Evolutionary conservation across 2,329 filamentous ascomycete species (phyloP).

Genomic region (Chrysoporthe cubensis): DNA sequence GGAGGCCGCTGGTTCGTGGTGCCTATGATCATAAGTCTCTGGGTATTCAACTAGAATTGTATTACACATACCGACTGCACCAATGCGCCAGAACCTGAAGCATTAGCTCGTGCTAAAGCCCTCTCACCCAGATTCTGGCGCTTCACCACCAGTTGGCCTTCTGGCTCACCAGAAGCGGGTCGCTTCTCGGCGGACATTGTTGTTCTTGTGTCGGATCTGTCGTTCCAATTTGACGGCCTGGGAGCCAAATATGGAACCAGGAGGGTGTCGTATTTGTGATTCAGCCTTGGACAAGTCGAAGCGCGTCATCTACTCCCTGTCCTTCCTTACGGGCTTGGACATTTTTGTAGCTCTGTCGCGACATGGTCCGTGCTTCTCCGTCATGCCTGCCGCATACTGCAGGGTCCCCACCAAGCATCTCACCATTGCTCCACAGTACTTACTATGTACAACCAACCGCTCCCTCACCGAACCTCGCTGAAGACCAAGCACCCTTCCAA

Average conservation of each 20-base stretch:
- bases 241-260: not conserved
- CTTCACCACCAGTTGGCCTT: constrained; percentile 84
- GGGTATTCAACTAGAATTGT: constrained; percentile 22
- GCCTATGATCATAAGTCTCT: constrained; percentile 54
- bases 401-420: constrained; percentile 5
- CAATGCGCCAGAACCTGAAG: constrained; percentile 49
- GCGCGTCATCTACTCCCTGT: not conserved
- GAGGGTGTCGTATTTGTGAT: not conserved
- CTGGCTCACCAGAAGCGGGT: constrained; percentile 82
- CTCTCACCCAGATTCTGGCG: constrained; percentile 72
- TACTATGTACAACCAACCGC: not conserved
- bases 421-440: constrained; percentile 1
- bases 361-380: constrained; percentile 21
- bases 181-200: constrained; percentile 92
- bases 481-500: constrained; percentile 5
- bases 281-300: not conserved
- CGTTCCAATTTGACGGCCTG: not conserved
- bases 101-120: constrained; percentile 56
- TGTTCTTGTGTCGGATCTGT: not conserved
- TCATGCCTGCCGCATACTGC: constrained; percentile 22
- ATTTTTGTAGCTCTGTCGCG: constrained; percentile 18
- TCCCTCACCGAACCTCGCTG: constrained; percentile 16
- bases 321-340: constrained; percentile 14
- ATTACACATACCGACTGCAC: constrained; percentile 53
- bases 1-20: constrained; percentile 78